Evolutionary conservation across 129 eudicot species (phyloP).

Genomic region (Solidago caesia): DNA sequence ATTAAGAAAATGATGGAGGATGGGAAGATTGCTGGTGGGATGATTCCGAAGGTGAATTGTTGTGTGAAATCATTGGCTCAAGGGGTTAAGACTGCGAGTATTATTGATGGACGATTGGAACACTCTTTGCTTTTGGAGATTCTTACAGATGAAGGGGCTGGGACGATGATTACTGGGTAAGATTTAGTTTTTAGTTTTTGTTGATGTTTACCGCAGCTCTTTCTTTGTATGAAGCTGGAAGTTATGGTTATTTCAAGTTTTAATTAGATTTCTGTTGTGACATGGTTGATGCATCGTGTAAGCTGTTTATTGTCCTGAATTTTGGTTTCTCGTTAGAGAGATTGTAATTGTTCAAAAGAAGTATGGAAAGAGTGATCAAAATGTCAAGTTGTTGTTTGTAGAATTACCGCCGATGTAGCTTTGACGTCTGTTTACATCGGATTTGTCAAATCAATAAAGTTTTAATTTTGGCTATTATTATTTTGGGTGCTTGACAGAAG

Average conservation of each 20-base stretch:
- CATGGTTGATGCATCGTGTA: constrained; percentile 10
- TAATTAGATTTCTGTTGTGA: constrained; percentile 10
- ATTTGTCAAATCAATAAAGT: neutral
- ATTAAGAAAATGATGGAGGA: constrained; percentile 72
- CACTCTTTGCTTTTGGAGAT: constrained; percentile 81
- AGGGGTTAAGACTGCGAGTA: constrained; percentile 83
- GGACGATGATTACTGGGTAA: constrained; percentile 93
- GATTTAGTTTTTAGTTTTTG: neutral
- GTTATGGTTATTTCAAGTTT: neutral
- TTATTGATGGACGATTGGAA: constrained; percentile 81
- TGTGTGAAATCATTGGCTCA: constrained; percentile 68
- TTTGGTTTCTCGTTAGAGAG: neutral
- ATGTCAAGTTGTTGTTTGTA: neutral
- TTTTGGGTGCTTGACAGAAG: neutral
- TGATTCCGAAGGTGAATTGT: constrained; percentile 96
- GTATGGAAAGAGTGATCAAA: neutral
- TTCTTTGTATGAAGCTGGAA: neutral
- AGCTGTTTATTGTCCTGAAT: constrained; percentile 1
- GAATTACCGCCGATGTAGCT: neutral
- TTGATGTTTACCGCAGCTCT: constrained; percentile 34
- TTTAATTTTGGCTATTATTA: constrained; percentile 5
- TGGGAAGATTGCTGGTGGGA: constrained; percentile 88
- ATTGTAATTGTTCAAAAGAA: neutral
- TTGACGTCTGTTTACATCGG: neutral
- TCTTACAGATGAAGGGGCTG: constrained; percentile 89